phyloP scores from a whole-genome alignment of 495 filamentous ascomycete species.

The Viridothelium virens region DNA sequence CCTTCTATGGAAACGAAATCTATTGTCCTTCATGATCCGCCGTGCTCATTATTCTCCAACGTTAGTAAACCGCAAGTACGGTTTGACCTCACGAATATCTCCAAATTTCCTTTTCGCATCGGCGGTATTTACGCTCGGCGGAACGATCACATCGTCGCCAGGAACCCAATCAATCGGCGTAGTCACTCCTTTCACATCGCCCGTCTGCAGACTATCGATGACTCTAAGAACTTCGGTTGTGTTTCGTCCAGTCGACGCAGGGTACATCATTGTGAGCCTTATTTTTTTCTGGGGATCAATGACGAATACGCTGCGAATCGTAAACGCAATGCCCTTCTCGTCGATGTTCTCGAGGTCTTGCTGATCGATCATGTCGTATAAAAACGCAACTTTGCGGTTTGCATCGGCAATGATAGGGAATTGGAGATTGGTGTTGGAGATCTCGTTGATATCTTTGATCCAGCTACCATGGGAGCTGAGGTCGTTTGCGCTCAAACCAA shows the following conservation, averaged over 20 bases:
- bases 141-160: conserved; percentile 62
- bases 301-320: conserved; percentile 61
- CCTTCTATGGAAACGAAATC: too few species aligned
- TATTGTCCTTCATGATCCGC: too few species aligned
- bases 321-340: conserved; percentile 54
- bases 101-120: conserved; percentile 63
- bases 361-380: conserved; percentile 59
- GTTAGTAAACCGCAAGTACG: conserved; percentile 40
- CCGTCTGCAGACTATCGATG: conserved; percentile 57
- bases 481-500: conserved; percentile 54
- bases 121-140: conserved; percentile 52
- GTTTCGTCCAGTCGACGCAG: conserved; percentile 57
- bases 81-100: conserved; percentile 56
- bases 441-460: conserved; percentile 61
- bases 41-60: conserved; percentile 14
- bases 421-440: conserved; percentile 45
- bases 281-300: conserved; percentile 67
- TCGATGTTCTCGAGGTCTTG: conserved; percentile 51
- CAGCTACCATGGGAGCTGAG: conserved; percentile 52
- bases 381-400: conserved; percentile 54
- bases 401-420: conserved; percentile 67
- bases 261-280: conserved; percentile 59
- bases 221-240: conserved; percentile 58
- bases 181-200: conserved; percentile 54
- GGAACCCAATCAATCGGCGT: conserved; percentile 58